Evolutionary conservation across 2,329 filamentous ascomycete genomes (phyloP), one percentile per base, ranked within the genome.

Genomic region (Mycocentrospora acerina): DNA sequence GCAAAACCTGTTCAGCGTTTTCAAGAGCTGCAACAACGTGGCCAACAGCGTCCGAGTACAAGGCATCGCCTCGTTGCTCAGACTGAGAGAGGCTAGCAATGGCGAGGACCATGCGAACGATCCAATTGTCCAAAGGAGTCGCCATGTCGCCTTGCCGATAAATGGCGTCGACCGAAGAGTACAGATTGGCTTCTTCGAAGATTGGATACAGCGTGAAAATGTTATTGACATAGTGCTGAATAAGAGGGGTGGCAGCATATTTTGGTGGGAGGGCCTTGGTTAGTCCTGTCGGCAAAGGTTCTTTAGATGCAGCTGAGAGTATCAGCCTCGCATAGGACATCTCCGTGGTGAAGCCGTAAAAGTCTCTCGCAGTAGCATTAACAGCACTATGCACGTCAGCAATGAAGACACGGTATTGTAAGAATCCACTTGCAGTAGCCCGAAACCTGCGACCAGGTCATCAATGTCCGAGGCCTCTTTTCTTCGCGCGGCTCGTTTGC

Each of bases 251-350:
- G 2, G 87, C 83, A 17, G 78, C 75, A 53, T 86, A 80, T 47
- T 86, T 80, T 3, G 84, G 73, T 14, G 90, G 90, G n/a, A 95
- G 70, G 35, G 76, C 74, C 44, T 81, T 78, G 12, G 66, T 64
- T 22, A 75, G 69, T 3, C 77, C 77, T 30, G 79, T 76, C 4
- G 87, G 86, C 15, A 94, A 70, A 7, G 79, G 73, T 57, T 90
- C 83, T 53, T 88, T 88, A 8, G 81, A 81, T 25, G 88, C 83
- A 5, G 91, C 86, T n/a, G 88, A 88, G 18, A 95, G 72, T 16
- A 96, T 86, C 14, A 97, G 77, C 24, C 88, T 84, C 17, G 90
- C 88, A 75, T 96, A 96, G 0, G 90, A 95, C 79, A 95, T 94
- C 57, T 88, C 89, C 44, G 82, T 86, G 19, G 86, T 83, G 41